Conservation (phyloP, 2,329 filamentous ascomycete species). For the Beauveria caledonica region DNA sequence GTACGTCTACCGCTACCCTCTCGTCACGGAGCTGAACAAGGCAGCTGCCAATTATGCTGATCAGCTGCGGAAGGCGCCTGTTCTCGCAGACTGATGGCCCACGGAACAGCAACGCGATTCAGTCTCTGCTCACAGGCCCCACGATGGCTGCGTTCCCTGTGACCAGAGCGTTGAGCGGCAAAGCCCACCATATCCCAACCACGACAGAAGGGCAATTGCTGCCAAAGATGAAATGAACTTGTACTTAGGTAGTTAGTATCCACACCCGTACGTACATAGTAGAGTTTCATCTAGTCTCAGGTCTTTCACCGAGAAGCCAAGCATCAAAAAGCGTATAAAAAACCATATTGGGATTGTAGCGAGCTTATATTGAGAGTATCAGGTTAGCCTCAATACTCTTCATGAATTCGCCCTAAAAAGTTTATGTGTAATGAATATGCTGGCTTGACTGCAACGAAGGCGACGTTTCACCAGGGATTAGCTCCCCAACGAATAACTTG, state of each 20-base stretch:
- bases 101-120: not conserved
- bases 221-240: no score
- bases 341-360: no score
- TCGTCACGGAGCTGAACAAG: not conserved
- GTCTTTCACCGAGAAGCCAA: no score
- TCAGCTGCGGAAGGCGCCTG: not conserved
- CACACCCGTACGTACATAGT: no score
- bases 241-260: no score
- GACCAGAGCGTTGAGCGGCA: no score
- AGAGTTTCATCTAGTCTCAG: no score
- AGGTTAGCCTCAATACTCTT: no score
- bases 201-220: no score
- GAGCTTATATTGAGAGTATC: no score
- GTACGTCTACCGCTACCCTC: not conserved
- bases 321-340: no score
- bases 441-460: not conserved
- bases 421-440: not conserved
- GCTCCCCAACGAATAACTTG: not conserved
- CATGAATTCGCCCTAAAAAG: not conserved
- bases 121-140: not conserved
- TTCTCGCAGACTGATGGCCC: not conserved
- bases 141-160: slow-evolving; percentile 2
- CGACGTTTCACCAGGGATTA: slow-evolving; percentile 1
- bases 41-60: not conserved
- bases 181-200: not conserved